Percentiles rank a stretch among this genome's conserved stretches.
phyloP scores from a whole-genome alignment of 177 flowering plant genomes.

The Vitis hybrid region DNA sequence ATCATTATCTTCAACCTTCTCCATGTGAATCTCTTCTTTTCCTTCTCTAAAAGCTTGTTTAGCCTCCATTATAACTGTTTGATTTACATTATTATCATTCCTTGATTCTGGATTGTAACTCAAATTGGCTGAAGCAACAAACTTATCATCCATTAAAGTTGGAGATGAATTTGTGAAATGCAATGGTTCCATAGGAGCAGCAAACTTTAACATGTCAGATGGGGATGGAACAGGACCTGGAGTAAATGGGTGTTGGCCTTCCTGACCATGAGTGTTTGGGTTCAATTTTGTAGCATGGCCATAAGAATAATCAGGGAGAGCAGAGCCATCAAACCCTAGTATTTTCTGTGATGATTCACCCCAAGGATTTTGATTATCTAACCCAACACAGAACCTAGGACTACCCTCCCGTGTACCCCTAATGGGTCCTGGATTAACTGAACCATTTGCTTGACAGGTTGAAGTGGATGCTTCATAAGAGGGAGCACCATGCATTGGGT shows the following conservation, averaged over 20 bases:
- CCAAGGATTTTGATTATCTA: slow-evolving; percentile 62
- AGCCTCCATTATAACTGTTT: slow-evolving; percentile 19
- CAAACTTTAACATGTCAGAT: slow-evolving; percentile 27
- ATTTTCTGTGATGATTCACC: slow-evolving; percentile 43
- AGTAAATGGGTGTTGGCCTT: slow-evolving; percentile 23
- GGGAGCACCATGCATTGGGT: slow-evolving; percentile 51
- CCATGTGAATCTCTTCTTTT: slow-evolving; percentile 12
- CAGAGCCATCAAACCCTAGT: slow-evolving; percentile 51
- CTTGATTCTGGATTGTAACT: slow-evolving; percentile 15
- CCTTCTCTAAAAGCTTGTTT: slow-evolving; percentile 21
- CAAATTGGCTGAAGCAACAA: slow-evolving; percentile 19
- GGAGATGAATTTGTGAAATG: slow-evolving; percentile 23
- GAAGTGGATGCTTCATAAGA: slow-evolving; percentile 52
- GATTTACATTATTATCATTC: slow-evolving; percentile 16
- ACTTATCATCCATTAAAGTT: slow-evolving; percentile 20
- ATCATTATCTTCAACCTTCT: slow-evolving; percentile 18
- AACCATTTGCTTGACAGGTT: slow-evolving; percentile 49
- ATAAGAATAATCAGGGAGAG: slow-evolving; percentile 42
- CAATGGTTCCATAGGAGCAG: slow-evolving; percentile 22
- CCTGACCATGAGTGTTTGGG: slow-evolving; percentile 29
- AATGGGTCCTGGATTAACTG: slow-evolving; percentile 35
- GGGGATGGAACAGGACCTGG: slow-evolving; percentile 28
- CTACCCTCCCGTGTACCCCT: slow-evolving; percentile 45
- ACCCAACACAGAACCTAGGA: slow-evolving; percentile 44
- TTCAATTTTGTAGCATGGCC: slow-evolving; percentile 33